These are phyloP conservation scores for Plantago ovata DNA, from an alignment of 257 asterid genomes.

Conservation along the genomic window DNA sequence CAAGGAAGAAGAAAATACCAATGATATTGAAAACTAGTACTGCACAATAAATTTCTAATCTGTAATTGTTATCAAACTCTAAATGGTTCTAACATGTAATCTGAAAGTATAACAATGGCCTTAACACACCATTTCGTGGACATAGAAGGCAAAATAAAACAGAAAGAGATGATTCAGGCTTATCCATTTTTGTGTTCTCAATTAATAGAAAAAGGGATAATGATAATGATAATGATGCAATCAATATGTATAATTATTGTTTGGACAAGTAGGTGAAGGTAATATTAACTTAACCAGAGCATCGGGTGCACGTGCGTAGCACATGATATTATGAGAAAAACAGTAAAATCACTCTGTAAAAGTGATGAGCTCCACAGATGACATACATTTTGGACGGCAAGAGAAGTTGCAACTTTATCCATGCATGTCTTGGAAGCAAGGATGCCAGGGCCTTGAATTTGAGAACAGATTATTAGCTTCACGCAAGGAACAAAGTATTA, in stretches of 20 bases:
- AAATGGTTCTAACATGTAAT: background rate
- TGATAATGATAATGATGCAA: background rate
- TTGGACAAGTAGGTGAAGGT: background rate
- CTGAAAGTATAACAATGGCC: background rate
- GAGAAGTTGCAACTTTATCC: slow-evolving; percentile 92
- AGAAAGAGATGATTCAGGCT: background rate
- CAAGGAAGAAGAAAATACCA: background rate
- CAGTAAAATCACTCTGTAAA: slow-evolving; percentile 7
- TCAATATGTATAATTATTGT: too few relatives aligned
- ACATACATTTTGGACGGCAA: slow-evolving; percentile 69
- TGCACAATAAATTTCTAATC: background rate
- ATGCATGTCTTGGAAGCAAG: slow-evolving; percentile 72
- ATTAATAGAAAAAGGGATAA: background rate
- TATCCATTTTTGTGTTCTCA: background rate
- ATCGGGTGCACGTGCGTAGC: background rate
- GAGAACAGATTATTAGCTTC: slow-evolving; percentile 27
- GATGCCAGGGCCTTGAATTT: slow-evolving; percentile 64
- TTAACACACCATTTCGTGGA: background rate
- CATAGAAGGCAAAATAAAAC: background rate
- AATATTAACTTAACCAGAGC: background rate
- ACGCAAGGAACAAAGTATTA: slow-evolving; percentile 1
- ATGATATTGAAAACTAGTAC: background rate
- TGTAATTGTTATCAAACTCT: background rate
- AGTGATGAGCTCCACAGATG: slow-evolving; percentile 1
- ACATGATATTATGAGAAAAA: slow-evolving; percentile 13